Evolutionary conservation across 495 filamentous ascomycete genomes (phyloP).

Genomic region (Tuber magnatum): DNA sequence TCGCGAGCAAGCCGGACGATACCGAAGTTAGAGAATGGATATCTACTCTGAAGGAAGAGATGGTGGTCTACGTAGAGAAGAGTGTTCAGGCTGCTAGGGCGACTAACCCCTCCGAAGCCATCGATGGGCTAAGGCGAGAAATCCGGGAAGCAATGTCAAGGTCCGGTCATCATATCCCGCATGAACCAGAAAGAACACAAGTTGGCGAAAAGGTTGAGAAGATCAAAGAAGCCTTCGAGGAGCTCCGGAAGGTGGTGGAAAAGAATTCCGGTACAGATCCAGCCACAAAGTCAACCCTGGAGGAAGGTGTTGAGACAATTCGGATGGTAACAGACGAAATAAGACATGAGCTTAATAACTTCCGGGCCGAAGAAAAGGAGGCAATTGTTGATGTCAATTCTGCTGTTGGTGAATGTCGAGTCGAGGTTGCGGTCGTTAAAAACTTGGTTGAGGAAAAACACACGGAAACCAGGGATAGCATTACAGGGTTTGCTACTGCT

Average conservation of each 20-base stretch:
- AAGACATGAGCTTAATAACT: constrained; percentile 25
- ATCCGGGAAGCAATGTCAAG: constrained; percentile 28
- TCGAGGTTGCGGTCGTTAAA: constrained; percentile 37
- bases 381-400: constrained; percentile 44
- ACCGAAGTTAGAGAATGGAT: constrained; percentile 25
- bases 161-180: constrained; percentile 26
- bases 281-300: constrained; percentile 28
- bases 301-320: constrained; percentile 28
- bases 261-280: constrained; percentile 40
- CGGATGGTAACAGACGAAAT: constrained; percentile 31
- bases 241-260: constrained; percentile 57
- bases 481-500: constrained; percentile 22
- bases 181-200: constrained; percentile 28
- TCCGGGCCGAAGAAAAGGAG: constrained; percentile 32
- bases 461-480: constrained; percentile 23
- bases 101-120: constrained; percentile 10
- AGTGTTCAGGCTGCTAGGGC: constrained; percentile 24
- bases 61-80: constrained; percentile 28
- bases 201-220: constrained; percentile 37
- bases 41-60: constrained; percentile 12
- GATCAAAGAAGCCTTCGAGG: constrained; percentile 50
- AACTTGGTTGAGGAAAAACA: constrained; percentile 37
- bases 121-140: constrained; percentile 24
- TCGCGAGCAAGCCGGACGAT: constrained; percentile 21
- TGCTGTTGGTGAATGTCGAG: constrained; percentile 45